phyloP scores from a whole-genome alignment of 2,329 filamentous ascomycete species.

The Fusarium oxysporum region DNA sequence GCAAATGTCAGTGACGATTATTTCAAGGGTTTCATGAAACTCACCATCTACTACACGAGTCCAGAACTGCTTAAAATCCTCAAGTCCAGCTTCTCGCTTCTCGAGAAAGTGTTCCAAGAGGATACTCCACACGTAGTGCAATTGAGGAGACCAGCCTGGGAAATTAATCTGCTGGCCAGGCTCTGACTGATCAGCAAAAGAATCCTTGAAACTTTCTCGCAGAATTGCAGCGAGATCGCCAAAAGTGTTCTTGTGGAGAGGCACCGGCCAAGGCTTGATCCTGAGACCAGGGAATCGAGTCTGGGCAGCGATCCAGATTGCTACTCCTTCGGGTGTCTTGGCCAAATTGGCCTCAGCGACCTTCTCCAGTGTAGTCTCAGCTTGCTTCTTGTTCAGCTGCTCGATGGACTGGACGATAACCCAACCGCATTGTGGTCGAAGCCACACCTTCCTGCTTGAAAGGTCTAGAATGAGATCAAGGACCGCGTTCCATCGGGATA shows the following conservation, averaged over 20 bases:
- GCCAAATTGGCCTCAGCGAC: slow-evolving; percentile 74
- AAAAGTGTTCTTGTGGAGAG: slow-evolving; percentile 76
- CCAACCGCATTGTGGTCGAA: slow-evolving; percentile 88
- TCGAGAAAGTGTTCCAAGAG: slow-evolving; percentile 70
- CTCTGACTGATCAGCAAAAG: slow-evolving; percentile 58
- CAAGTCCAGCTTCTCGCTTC: slow-evolving; percentile 50
- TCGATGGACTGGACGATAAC: slow-evolving; percentile 79
- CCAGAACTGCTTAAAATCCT: slow-evolving; percentile 83
- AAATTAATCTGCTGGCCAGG: slow-evolving; percentile 65
- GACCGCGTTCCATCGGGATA: slow-evolving; percentile 73
- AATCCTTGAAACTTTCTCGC: slow-evolving; percentile 75
- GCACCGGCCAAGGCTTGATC: slow-evolving; percentile 81
- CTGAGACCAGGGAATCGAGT: slow-evolving; percentile 72
- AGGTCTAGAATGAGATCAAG: slow-evolving; percentile 79
- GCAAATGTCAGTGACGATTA: slow-evolving; percentile 36
- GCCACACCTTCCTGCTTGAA: slow-evolving; percentile 85
- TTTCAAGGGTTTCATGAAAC: slow-evolving; percentile 43
- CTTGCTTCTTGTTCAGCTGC: slow-evolving; percentile 69
- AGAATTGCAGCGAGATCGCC: slow-evolving; percentile 78
- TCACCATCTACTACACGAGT: slow-evolving; percentile 85
- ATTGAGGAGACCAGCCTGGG: slow-evolving; percentile 80
- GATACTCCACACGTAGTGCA: slow-evolving; percentile 90
- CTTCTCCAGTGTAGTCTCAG: slow-evolving; percentile 70
- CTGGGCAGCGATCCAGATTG: slow-evolving; percentile 82
- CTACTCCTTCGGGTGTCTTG: slow-evolving; percentile 88